Percentiles rank a stretch among this genome's conserved stretches.
phyloP scores from a whole-genome alignment of 1,284 basidiomycete species.

The Thelephora terrestris region DNA sequence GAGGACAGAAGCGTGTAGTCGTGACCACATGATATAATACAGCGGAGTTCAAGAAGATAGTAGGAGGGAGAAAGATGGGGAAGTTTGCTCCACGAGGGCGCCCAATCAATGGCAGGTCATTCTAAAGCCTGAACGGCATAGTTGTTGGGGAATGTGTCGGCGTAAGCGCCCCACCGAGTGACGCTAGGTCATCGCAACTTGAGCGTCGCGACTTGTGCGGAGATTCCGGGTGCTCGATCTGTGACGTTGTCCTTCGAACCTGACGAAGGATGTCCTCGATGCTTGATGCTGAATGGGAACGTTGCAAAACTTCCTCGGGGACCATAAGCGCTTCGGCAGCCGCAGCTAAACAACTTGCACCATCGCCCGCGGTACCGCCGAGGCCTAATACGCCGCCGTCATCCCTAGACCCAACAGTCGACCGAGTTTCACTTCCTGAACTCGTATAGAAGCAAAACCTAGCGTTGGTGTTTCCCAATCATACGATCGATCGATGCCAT shows the following conservation, averaged over 20 bases:
- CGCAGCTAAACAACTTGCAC: no score
- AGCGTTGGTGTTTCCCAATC: not conserved
- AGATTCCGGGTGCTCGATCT: not conserved
- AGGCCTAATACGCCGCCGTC: no score
- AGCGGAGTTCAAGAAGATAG: not conserved
- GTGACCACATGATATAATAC: not conserved
- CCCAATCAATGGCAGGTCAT: no score
- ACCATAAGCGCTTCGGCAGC: no score
- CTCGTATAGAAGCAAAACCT: conserved; percentile 78
- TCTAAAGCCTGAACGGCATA: not conserved
- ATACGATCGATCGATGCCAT: not conserved
- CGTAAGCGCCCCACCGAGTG: conserved; percentile 14
- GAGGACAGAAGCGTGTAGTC: not conserved
- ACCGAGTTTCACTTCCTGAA: conserved; percentile 11
- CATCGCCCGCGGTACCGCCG: no score
- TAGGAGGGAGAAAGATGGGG: no score
- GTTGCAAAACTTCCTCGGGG: conserved; percentile 26
- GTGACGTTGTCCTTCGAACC: conserved; percentile 16
- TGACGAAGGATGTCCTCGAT: conserved; percentile 30
- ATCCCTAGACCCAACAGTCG: no score
- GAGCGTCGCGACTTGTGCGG: conserved; percentile 16
- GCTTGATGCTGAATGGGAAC: conserved; percentile 46
- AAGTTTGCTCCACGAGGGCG: not conserved
- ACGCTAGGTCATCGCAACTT: conserved; percentile 23
- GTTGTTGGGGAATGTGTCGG: conserved; percentile 1